Percentiles rank a stretch among this genome's conserved stretches.
Conservation (phyloP, 192 early-diverging fungal species). For the Rhizophagus prolifer region DNA sequence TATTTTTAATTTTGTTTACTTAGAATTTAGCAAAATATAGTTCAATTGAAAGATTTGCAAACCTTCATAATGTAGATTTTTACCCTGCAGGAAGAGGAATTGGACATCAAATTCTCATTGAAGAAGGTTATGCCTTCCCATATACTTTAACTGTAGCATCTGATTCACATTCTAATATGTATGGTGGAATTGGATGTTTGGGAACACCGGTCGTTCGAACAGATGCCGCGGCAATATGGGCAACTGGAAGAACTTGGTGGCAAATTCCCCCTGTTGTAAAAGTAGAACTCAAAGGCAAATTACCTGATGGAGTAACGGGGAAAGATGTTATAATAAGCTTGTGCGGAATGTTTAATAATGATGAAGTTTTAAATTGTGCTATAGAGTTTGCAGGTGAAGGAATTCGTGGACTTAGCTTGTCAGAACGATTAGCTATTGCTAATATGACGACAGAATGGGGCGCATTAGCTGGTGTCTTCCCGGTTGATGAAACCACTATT, state of each 20-base stretch:
- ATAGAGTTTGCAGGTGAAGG: slow-evolving; percentile 91
- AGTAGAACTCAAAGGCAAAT: slow-evolving; percentile 78
- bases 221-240: slow-evolving; percentile 98
- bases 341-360: slow-evolving; percentile 89
- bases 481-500: slow-evolving; percentile 80
- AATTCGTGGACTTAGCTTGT: slow-evolving; percentile 65
- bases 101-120: slow-evolving; percentile 96
- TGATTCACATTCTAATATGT: slow-evolving; percentile 99
- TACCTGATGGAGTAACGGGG: slow-evolving; percentile 85
- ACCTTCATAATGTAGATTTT: slow-evolving; percentile 78
- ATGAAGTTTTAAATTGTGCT: slow-evolving; percentile 95
- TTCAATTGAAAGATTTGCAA: slow-evolving; percentile 82
- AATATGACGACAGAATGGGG: slow-evolving; percentile 99
- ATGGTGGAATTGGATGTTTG: slow-evolving; percentile 93
- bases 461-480: slow-evolving; percentile 94
- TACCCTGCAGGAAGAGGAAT: slow-evolving; percentile 97
- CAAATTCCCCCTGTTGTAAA: slow-evolving; percentile 93
- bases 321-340: slow-evolving; percentile 97
- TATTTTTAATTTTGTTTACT: not conserved
- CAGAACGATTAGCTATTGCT: slow-evolving; percentile 92
- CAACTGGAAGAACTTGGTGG: slow-evolving; percentile 98
- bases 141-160: slow-evolving; percentile 92
- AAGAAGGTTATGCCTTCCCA: slow-evolving; percentile 96
- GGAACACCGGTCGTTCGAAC: slow-evolving; percentile 98
- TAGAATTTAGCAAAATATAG: slow-evolving; percentile 86